Conservation (phyloP, 768 basidiomycete genomes). For the Hericium coralloides region DNA sequence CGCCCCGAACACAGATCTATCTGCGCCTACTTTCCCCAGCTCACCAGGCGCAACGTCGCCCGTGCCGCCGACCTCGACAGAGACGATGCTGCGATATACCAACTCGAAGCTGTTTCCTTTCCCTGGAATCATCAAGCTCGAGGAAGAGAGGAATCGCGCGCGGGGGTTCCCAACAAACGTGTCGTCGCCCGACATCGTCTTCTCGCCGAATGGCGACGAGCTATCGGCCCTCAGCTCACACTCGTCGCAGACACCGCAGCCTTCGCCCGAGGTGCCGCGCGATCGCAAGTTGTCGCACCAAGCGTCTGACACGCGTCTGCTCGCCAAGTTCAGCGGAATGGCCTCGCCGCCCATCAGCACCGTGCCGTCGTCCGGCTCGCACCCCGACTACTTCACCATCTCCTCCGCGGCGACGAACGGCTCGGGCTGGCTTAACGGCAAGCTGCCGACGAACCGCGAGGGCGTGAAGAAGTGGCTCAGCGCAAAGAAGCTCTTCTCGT, state of each 20-base stretch:
- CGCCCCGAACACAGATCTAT: constrained; percentile 1
- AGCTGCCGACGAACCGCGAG: constrained; percentile 66
- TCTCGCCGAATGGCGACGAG: constrained; percentile 37
- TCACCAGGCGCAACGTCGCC: constrained; percentile 56
- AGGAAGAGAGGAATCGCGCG: constrained; percentile 53
- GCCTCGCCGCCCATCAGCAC: constrained; percentile 30
- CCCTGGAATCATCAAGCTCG: constrained; percentile 75
- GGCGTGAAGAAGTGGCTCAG: constrained; percentile 78
- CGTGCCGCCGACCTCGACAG: constrained; percentile 65
- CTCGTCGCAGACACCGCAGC: constrained; percentile 40
- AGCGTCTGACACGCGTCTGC: constrained; percentile 57
- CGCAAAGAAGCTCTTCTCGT: constrained; percentile 46
- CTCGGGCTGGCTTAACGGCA: constrained; percentile 26
- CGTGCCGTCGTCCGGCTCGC: constrained; percentile 37
- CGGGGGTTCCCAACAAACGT: constrained; percentile 40
- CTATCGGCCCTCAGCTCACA: constrained; percentile 31
- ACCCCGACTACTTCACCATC: constrained; percentile 39
- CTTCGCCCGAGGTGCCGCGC: constrained; percentile 39
- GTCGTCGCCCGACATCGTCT: constrained; percentile 40
- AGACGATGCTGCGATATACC: constrained; percentile 66
- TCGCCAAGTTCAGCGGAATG: constrained; percentile 39
- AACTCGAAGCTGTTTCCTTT: constrained; percentile 82
- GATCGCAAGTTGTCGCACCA: constrained; percentile 63
- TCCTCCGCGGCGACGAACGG: constrained; percentile 26
- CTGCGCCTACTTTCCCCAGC: constrained; percentile 32